Evolutionary conservation across 2,329 filamentous ascomycete genomes (phyloP).

Genomic region (Zymoseptoria pseudotritici): DNA sequence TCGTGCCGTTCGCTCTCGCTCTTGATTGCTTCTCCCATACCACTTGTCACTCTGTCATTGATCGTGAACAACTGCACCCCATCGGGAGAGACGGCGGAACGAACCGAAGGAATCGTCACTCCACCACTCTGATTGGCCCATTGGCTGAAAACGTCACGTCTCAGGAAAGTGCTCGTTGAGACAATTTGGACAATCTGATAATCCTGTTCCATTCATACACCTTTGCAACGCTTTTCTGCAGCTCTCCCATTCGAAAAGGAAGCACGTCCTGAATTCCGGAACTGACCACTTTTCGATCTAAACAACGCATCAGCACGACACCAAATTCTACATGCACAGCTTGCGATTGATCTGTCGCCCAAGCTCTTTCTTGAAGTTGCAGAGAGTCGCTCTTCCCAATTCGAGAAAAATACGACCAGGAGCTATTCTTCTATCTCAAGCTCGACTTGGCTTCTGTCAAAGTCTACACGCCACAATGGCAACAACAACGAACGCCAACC

Average conservation of each 20-base stretch:
- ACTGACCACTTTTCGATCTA: background rate
- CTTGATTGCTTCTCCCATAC: too few relatives aligned
- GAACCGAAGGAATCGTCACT: background rate
- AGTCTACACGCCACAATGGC: background rate
- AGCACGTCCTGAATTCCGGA: background rate
- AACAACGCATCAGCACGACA: background rate
- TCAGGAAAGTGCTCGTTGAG: background rate
- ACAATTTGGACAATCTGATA: background rate
- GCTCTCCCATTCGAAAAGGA: background rate
- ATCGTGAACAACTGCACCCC: background rate
- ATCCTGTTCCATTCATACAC: too few relatives aligned
- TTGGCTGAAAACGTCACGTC: background rate
- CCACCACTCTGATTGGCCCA: background rate
- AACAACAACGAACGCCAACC: background rate
- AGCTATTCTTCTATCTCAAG: background rate
- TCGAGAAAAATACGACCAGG: background rate
- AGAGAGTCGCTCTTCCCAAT: background rate
- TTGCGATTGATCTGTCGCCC: background rate
- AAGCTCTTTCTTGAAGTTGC: background rate
- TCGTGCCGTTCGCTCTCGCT: background rate
- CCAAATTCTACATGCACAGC: background rate
- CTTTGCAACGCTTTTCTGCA: too few relatives aligned
- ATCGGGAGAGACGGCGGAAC: background rate
- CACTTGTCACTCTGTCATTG: background rate
- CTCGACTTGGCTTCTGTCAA: background rate